Percentiles rank a stretch among this genome's conserved stretches.
phyloP scores from a whole-genome alignment of 179 eudicot species.

The Heliamphora pulchella region DNA sequence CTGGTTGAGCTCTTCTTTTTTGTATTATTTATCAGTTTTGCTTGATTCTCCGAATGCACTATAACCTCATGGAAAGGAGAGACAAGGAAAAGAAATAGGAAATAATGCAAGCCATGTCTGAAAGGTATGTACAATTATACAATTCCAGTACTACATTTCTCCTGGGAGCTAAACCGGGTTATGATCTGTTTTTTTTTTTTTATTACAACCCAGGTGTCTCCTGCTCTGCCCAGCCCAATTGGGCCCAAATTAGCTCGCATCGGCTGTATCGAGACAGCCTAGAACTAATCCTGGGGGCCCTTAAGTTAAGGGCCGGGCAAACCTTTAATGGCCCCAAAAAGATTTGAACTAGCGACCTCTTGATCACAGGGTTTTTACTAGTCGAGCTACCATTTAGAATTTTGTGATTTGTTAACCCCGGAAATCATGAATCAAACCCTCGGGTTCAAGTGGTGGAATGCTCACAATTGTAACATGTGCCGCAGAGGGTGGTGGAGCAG shows the following conservation, averaged over 20 bases:
- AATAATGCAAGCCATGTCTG: background rate
- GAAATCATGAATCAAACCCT: slow-evolving; percentile 34
- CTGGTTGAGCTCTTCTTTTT: background rate
- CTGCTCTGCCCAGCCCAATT: too few relatives aligned
- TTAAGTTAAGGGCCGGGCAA: too few relatives aligned
- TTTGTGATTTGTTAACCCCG: background rate
- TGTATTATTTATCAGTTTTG: background rate
- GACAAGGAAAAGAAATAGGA: background rate
- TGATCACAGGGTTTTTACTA: too few relatives aligned
- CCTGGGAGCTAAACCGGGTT: background rate
- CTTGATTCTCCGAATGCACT: background rate
- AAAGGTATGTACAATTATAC: slow-evolving; percentile 13
- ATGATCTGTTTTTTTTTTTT: background rate
- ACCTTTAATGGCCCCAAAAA: too few relatives aligned
- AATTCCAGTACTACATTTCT: slow-evolving; percentile 3
- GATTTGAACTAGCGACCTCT: too few relatives aligned
- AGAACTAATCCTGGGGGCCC: too few relatives aligned
- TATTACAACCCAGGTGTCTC: too few relatives aligned
- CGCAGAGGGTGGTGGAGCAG: slow-evolving; percentile 12
- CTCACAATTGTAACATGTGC: slow-evolving; percentile 24
- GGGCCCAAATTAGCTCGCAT: too few relatives aligned
- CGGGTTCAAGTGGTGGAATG: slow-evolving; percentile 38
- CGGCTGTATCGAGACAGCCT: too few relatives aligned
- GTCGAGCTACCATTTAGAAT: too few relatives aligned
- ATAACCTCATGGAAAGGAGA: slow-evolving; percentile 8